A percentile compares a stretch with the other conserved stretches of the same genome.
Conservation (phyloP, 495 filamentous ascomycete species). For the Podospora fimiseda region DNA sequence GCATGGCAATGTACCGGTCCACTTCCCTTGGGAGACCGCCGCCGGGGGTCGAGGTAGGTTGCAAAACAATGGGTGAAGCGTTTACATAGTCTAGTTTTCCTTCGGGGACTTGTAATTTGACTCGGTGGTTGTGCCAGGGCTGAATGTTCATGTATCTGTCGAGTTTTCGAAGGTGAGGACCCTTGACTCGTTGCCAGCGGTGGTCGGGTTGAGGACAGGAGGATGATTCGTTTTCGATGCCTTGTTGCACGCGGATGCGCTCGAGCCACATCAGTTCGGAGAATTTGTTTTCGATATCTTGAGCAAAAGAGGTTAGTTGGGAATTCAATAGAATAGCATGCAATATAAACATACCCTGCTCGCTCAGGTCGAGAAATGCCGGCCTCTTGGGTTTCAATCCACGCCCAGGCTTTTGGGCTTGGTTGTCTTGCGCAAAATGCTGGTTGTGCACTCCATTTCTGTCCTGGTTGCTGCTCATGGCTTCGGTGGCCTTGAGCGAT, state of each 20-base stretch:
- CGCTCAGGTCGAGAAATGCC: slow-evolving; percentile 35
- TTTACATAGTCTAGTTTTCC: slow-evolving; percentile 91
- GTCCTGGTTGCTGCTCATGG: not conserved
- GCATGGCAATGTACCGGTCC: slow-evolving; percentile 51
- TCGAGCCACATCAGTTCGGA: slow-evolving; percentile 57
- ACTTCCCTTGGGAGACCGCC: slow-evolving; percentile 21
- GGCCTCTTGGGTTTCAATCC: slow-evolving; percentile 40
- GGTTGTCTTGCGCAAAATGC: slow-evolving; percentile 1
- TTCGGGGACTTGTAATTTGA: slow-evolving; percentile 75
- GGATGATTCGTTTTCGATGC: slow-evolving; percentile 15
- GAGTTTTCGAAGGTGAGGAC: slow-evolving; percentile 43
- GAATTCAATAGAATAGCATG: not conserved
- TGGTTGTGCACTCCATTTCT: slow-evolving; percentile 1
- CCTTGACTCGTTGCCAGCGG: slow-evolving; percentile 51
- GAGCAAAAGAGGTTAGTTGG: not conserved
- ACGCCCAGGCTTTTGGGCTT: too few relatives aligned
- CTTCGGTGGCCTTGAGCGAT: slow-evolving; percentile 9
- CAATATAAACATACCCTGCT: slow-evolving; percentile 22
- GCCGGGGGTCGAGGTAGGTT: slow-evolving; percentile 49
- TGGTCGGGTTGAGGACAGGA: slow-evolving; percentile 40
- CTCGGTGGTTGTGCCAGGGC: slow-evolving; percentile 76
- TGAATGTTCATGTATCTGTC: slow-evolving; percentile 85
- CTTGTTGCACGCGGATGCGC: slow-evolving; percentile 45
- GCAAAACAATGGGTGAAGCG: slow-evolving; percentile 76
- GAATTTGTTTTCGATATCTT: slow-evolving; percentile 51